Base-by-base conservation (phyloP, 495 filamentous ascomycete genomes). In the Penicillium manginii region DNA sequence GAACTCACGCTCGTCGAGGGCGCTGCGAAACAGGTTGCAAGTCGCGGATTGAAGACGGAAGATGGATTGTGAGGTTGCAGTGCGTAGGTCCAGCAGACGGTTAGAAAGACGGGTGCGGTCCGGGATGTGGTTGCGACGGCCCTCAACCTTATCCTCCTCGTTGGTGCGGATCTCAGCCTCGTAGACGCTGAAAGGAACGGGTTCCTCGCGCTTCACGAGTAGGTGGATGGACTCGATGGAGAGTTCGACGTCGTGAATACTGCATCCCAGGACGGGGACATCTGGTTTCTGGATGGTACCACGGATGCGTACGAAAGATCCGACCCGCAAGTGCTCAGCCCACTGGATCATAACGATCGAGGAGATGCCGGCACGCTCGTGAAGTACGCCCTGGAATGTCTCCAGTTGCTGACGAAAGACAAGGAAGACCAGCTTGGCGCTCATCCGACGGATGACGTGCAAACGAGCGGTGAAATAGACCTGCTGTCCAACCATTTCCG, bases 371-470 rank as follows among this genome's bases (percentile, higher is more conserved):
- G 82, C 46, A 60, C 62, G 59, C 53, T 83, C 81, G 33, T 88
- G 84, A 60, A 87, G 71, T 42, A 90, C 81, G 57, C 86, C 92
- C 75, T 96, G 92, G 52, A 96, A 87, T 3, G 90, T 87, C 58
- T 77, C 80, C 33, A 87, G 80, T 68, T 90, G 87, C 78, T 96
- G 88, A 48, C 92, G 86, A 59, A 98, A 86, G 62, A 94, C 88
- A 61, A 96, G 77, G 73, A 97, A 97, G 58, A 86, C 89, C 72
- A 98, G 86, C 73, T 96, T 93, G 61, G 91, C 84, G 60, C 92
- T 91, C 81, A 97, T 88, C 52, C 89, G 88, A 54, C 93, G 84
- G 2, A 91, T 72, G 58, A 92, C 90, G 70, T 97, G 91, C 35
- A 98, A 73, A 64, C 90, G 86, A 6, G 89, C 92, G n/a, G 89